Evolutionary conservation across 495 filamentous ascomycete species (phyloP), one percentile per base, ranked within the genome.

Genomic region (Aspergillus steynii): DNA sequence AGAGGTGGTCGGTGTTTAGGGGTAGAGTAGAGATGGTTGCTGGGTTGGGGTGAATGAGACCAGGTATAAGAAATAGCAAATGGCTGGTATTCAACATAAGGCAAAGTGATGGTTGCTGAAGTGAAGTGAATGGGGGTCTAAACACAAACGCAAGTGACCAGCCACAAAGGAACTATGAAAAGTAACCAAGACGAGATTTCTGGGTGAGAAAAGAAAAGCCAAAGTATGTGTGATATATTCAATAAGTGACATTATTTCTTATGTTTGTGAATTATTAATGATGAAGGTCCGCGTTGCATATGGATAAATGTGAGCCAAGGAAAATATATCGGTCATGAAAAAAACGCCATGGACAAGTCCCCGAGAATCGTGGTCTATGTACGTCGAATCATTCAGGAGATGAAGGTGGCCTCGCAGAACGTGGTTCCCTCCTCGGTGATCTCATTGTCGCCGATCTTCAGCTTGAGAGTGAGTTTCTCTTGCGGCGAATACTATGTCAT

Each of bases 321-420:
- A 34, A 60, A 61, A 54, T 55, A 59, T 53, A 61, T 59, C 51
- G 59, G 59, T 60, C 46, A 65, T 54, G 54, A 63, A 56, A 62
- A 65, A 58, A 69, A 60, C 64, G 60, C 64, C 66, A 54, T 62
- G 50, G 60, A 53, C 50, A 29, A 50, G 47, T 53, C 53, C 60
- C 61, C 54, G 60, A 56, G 53, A 65, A 64, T 54, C 63, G 69
- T 65, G 65, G 67, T 68, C 67, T 72, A 76, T 76, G 64, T 76
- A 76, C 73, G 73, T 64, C 54, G 59, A 51, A 58, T 50, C 45
- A 55, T 61, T 66, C 70, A 88, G 15, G 88, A 93, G 76, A 98
- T 97, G 81, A 96, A 97, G 32, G 92, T 96, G 1, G 94, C 91
- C 76, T 98, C 94, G 48, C 82, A 83, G 76, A 94, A 95, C 58